Conservation (phyloP, 192 early-diverging fungal genomes). For the Podila clonocystis region DNA sequence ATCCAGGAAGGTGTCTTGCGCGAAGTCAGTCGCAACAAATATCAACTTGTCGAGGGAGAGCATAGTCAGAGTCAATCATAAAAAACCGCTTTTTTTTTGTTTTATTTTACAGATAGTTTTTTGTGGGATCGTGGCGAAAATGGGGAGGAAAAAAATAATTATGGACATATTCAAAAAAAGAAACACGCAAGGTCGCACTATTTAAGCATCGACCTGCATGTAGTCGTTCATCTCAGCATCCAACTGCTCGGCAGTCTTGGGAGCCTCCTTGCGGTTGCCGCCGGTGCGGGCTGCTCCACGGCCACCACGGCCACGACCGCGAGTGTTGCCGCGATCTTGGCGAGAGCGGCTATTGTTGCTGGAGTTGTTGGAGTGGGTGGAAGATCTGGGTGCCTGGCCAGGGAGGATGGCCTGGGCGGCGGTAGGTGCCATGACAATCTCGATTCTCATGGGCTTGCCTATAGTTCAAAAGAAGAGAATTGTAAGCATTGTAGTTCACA, state of each 20-base stretch:
- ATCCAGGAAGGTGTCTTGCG: conserved; percentile 20
- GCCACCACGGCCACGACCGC: conserved; percentile 49
- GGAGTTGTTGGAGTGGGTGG: conserved; percentile 12
- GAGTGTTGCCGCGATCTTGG: conserved; percentile 24
- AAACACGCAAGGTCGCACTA: background rate
- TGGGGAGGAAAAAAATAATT: background rate
- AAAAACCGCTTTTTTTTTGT: background rate
- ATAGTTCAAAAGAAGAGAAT: background rate
- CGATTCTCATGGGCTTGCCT: conserved; percentile 58
- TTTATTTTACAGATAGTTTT: background rate
- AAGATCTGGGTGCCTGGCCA: conserved; percentile 32
- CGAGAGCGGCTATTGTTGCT: conserved; percentile 3
- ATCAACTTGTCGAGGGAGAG: conserved; percentile 8
- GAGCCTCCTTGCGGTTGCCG: conserved; percentile 39
- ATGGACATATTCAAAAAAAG: background rate
- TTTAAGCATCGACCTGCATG: conserved; percentile 58
- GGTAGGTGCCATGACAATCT: conserved; percentile 56
- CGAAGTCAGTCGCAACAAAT: conserved; percentile 22
- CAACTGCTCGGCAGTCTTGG: conserved; percentile 57
- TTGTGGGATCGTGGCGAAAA: background rate
- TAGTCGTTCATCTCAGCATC: conserved; percentile 62
- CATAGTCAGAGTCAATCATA: too few species aligned
- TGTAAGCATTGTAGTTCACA: background rate
- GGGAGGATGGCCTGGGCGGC: conserved; percentile 45
- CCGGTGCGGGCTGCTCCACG: conserved; percentile 48